Percentiles rank a stretch among this genome's conserved stretches.
Evolutionary conservation across 257 asterid species (phyloP).

Genomic region (Solanum peruvianum): DNA sequence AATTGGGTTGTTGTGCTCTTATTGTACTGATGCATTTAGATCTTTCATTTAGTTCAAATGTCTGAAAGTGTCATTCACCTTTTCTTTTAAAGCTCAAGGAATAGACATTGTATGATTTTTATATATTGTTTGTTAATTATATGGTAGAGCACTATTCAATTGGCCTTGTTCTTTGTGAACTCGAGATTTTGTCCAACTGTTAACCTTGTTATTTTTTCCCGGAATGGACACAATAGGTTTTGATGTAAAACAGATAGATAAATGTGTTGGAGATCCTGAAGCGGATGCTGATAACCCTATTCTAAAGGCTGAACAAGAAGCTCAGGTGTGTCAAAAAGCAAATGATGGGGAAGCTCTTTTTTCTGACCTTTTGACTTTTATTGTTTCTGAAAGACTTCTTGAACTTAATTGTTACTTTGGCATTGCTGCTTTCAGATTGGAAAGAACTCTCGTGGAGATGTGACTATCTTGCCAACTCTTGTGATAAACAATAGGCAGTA

Average conservation of each 20-base stretch:
- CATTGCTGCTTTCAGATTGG: slow-evolving; percentile 29
- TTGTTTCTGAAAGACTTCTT: neutral
- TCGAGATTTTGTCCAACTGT: neutral
- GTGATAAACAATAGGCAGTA: slow-evolving; percentile 48
- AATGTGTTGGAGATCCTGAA: slow-evolving; percentile 73
- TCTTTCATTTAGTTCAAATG: neutral
- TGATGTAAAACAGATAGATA: slow-evolving; percentile 57
- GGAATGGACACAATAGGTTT: slow-evolving; percentile 28
- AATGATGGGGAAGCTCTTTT: neutral
- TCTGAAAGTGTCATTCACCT: neutral
- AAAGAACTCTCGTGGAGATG: slow-evolving; percentile 51
- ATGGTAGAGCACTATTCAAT: neutral
- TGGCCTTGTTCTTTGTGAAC: neutral
- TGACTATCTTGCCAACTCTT: slow-evolving; percentile 60
- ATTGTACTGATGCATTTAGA: neutral
- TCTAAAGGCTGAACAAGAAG: slow-evolving; percentile 47
- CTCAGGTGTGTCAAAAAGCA: slow-evolving; percentile 24
- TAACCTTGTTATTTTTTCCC: neutral
- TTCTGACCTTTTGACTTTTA: neutral
- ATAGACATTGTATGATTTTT: neutral
- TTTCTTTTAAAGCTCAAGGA: neutral
- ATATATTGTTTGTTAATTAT: neutral
- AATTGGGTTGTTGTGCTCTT: neutral
- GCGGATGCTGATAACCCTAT: slow-evolving; percentile 73
- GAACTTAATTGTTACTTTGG: neutral